Base-by-base conservation (phyloP, 345 rosid species). In the Cardamine resedifolia region DNA sequence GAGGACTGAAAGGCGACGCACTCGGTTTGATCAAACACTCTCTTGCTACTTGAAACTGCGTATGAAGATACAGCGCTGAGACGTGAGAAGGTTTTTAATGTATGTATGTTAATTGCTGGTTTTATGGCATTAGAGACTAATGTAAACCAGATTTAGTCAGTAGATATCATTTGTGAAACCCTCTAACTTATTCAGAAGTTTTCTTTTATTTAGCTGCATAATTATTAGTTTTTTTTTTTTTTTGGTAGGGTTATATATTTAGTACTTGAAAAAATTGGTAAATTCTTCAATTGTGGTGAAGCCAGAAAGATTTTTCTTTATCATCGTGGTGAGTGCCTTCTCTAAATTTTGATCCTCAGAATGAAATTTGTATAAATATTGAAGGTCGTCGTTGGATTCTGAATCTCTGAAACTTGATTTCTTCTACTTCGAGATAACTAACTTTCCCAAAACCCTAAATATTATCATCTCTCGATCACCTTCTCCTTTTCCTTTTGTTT, bases 1-100 rank as follows among this genome's bases (percentile, higher is more conserved):
- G 79, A 70, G 21, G 79, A 70, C 30, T 76, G 28, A 66, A 61
- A n/a, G 19, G 7, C 4, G 2, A 20, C 43, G 50, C 20, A 59
- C 39, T 7, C 16, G 39, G 15, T 34, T 36, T 58, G 36, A 27
- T 55, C 30, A 11, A 55, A 41, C 39, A 7, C 6, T n/a, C 18
- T 52, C 24, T 58, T 12, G 15, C 4, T 52, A 11, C 33, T 43
- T 27, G 28, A 66, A 45, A 41, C 26, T 4, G 63, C 20, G 3
- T 9, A 36, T 20, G 21, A 57, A 58, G 66, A 58, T 59, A 48
- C 16, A 48, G 1, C 7, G 9, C 31, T 28, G 65, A 48, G 58
- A 47, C 20, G 28, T 52, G 64, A 41, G 19, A 52, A 39, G 27
- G 38, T 52, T 71, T 36, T 4, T 9, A 6, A n/a, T n/a, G n/a